Percentiles rank a stretch among this genome's conserved stretches.
phyloP scores from a whole-genome alignment of 805 yeast genomes.

The Candida ficus region DNA sequence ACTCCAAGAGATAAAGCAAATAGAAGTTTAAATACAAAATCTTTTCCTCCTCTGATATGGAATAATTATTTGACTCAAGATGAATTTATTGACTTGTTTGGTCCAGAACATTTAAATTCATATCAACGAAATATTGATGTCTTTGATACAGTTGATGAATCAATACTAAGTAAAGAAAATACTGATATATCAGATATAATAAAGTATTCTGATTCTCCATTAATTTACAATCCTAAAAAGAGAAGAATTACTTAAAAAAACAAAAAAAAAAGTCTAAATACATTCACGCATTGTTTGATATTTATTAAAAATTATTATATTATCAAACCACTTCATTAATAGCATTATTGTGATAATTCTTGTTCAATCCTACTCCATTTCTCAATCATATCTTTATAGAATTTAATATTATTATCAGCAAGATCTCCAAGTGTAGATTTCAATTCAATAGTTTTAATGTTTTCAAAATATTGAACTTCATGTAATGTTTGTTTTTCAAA shows the following conservation, averaged over 20 bases:
- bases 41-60: constrained; percentile 60
- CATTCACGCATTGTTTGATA: no score
- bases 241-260: constrained; percentile 1
- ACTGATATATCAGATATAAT: constrained; percentile 21
- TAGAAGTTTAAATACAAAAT: constrained; percentile 50
- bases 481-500: constrained; percentile 53
- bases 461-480: constrained; percentile 67
- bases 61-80: constrained; percentile 42
- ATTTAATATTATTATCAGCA: constrained; percentile 70
- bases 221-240: constrained; percentile 1
- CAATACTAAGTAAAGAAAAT: constrained; percentile 12
- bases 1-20: constrained; percentile 68
- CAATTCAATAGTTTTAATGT: constrained; percentile 72
- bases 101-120: constrained; percentile 6
- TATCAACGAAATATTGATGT: constrained; percentile 17
- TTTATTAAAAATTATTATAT: no score
- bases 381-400: constrained; percentile 61
- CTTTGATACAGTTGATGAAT: constrained; percentile 12
- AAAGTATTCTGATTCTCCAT: constrained; percentile 1
- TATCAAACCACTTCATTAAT: not conserved
- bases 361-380: constrained; percentile 63
- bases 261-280: not conserved
- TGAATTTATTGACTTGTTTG: constrained; percentile 45
- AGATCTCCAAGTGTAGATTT: constrained; percentile 64
- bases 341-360: constrained; percentile 22